phyloP scores from a whole-genome alignment of 202 grass and related monocot genomes.

The Cymbopogon flexuosus region DNA sequence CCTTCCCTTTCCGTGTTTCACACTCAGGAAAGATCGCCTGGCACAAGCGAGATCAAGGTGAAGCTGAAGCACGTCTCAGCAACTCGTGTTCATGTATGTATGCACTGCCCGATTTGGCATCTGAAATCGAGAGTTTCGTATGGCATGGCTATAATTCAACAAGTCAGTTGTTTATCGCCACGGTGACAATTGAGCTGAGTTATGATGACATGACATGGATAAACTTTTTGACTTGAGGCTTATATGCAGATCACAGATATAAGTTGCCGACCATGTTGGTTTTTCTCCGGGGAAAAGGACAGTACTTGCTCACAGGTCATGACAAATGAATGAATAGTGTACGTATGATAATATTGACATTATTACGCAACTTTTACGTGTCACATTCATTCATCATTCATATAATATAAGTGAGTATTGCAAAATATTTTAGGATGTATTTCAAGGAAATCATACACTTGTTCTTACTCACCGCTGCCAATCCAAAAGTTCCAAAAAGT shows the following conservation, averaged over 20 bases:
- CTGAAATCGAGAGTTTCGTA: neutral
- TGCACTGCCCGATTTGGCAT: neutral
- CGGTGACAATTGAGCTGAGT: neutral
- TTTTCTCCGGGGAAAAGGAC: too few relatives aligned
- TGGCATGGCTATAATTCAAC: too few relatives aligned
- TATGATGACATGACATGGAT: neutral
- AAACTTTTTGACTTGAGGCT: neutral
- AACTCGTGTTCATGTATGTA: neutral
- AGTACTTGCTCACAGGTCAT: too few relatives aligned
- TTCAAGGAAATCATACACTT: neutral
- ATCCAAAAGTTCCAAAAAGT: too few relatives aligned
- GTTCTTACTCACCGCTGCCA: too few relatives aligned
- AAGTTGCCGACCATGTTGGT: neutral
- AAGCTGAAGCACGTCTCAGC: neutral
- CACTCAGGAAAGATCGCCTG: neutral
- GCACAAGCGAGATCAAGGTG: neutral
- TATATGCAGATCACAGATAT: neutral
- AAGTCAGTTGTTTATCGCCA: neutral
- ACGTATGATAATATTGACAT: too few relatives aligned
- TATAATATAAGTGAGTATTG: neutral
- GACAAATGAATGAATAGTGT: too few relatives aligned
- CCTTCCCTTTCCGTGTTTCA: conserved; percentile 9
- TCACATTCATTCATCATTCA: neutral
- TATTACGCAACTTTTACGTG: too few relatives aligned
- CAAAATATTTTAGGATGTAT: neutral